Evolutionary conservation across 2,329 filamentous ascomycete genomes (phyloP).

Genomic region (Dactylellina cionopaga): DNA sequence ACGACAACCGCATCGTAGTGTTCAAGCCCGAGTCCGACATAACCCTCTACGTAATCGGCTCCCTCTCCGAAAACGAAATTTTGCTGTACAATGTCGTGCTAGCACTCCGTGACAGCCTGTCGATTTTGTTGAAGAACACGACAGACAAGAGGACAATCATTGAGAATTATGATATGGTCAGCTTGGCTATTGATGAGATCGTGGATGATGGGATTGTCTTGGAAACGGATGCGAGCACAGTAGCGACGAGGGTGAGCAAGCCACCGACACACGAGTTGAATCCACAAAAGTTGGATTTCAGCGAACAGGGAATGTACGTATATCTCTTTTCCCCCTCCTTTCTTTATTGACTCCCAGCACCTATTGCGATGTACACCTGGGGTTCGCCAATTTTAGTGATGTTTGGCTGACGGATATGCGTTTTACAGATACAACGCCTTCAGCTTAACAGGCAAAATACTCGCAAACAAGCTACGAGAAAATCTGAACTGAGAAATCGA

Average conservation of each 20-base stretch:
- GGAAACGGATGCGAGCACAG: conserved; percentile 94
- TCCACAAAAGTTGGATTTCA: conserved; percentile 49
- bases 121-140: conserved; percentile 63
- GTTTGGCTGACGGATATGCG: neutral
- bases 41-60: conserved; percentile 93
- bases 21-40: conserved; percentile 99
- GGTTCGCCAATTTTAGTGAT: neutral
- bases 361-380: too few relatives aligned
- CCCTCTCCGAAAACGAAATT: conserved; percentile 94
- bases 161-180: conserved; percentile 97
- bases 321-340: neutral
- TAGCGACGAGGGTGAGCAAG: conserved; percentile 89
- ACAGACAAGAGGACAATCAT: conserved; percentile 97
- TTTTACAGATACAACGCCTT: conserved; percentile 38
- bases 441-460: conserved; percentile 43
- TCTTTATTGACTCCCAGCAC: neutral
- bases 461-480: conserved; percentile 47
- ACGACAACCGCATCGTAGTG: conserved; percentile 93
- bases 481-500: conserved; percentile 28
- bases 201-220: conserved; percentile 95
- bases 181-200: conserved; percentile 93
- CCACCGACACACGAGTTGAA: conserved; percentile 81
- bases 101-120: conserved; percentile 62
- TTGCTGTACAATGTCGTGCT: conserved; percentile 93
- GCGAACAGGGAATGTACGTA: conserved; percentile 49